phyloP scores from a whole-genome alignment of 441 rosid species.

The Euphorbia celastroides region DNA sequence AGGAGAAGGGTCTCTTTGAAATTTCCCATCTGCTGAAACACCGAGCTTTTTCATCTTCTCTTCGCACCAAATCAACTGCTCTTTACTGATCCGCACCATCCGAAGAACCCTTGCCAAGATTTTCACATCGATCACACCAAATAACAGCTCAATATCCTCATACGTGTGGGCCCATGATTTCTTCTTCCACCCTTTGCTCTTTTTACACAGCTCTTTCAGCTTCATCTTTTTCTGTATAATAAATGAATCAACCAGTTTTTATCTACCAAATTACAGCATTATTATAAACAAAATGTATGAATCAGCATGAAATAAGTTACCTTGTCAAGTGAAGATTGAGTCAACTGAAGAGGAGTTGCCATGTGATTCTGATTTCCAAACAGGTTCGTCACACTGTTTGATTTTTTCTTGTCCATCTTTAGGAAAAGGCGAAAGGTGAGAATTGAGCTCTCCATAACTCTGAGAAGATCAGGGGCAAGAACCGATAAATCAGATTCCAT shows the following conservation, averaged over 20 bases:
- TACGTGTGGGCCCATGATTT: slow-evolving; percentile 69
- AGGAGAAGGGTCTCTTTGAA: slow-evolving; percentile 78
- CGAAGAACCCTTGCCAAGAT: slow-evolving; percentile 61
- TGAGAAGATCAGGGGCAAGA: slow-evolving; percentile 59
- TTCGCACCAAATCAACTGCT: slow-evolving; percentile 90
- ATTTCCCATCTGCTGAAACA: slow-evolving; percentile 45
- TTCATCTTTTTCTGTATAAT: slow-evolving; percentile 59
- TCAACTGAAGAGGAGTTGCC: slow-evolving; percentile 69
- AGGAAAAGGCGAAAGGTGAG: slow-evolving; percentile 62
- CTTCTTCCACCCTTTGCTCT: slow-evolving; percentile 69
- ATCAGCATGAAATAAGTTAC: slow-evolving; percentile 19
- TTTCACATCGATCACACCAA: slow-evolving; percentile 63
- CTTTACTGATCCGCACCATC: slow-evolving; percentile 67
- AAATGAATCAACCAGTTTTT: too few relatives aligned
- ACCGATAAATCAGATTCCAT: slow-evolving; percentile 50
- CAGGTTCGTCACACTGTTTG: slow-evolving; percentile 43
- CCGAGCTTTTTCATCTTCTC: slow-evolving; percentile 80
- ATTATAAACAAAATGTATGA: too few relatives aligned
- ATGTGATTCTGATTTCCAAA: slow-evolving; percentile 64
- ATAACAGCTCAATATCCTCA: slow-evolving; percentile 65
- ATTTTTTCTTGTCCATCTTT: slow-evolving; percentile 75
- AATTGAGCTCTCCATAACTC: slow-evolving; percentile 59
- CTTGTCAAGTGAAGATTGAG: slow-evolving; percentile 73
- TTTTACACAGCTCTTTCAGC: slow-evolving; percentile 68
- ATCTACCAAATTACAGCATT: neutral